These are phyloP conservation scores for Rhinocladiella similis DNA, from an alignment of 2,329 filamentous ascomycete genomes.

Conservation along the genomic window DNA sequence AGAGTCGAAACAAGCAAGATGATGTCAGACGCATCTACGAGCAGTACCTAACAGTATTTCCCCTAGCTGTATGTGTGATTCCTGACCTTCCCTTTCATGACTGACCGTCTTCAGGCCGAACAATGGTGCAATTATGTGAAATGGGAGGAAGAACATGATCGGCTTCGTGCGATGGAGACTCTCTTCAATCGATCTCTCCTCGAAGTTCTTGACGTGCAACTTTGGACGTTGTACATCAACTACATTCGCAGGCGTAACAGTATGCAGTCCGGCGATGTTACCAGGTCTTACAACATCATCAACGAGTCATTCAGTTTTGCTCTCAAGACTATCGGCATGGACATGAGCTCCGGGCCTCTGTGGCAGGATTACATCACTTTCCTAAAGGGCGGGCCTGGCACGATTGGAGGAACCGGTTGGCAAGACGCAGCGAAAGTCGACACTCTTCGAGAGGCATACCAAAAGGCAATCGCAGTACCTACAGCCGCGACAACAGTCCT, in stretches of 20 bases:
- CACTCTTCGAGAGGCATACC: conserved; percentile 84
- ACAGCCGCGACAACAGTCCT: conserved; percentile 78
- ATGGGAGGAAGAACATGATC: conserved; percentile 85
- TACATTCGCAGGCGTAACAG: conserved; percentile 93
- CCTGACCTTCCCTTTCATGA: conserved; percentile 4
- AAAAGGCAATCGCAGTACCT: conserved; percentile 83
- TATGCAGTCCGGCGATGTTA: conserved; percentile 74
- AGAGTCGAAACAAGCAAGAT: conserved; percentile 76
- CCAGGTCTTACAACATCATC: conserved; percentile 75
- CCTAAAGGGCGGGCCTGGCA: conserved; percentile 82
- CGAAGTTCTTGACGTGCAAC: conserved; percentile 74
- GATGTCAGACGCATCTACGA: conserved; percentile 79
- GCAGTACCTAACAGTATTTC: conserved; percentile 84
- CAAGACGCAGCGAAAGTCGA: conserved; percentile 99
- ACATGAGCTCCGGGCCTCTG: conserved; percentile 83
- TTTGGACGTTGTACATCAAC: conserved; percentile 93
- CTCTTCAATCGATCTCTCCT: conserved; percentile 81
- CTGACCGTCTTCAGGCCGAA: conserved; percentile 67
- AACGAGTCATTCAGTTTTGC: conserved; percentile 90
- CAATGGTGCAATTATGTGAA: conserved; percentile 87
- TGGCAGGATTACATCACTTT: conserved; percentile 97
- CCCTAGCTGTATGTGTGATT: conserved; percentile 73
- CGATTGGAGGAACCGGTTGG: conserved; percentile 82
- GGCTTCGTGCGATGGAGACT: conserved; percentile 75
- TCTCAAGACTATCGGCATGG: conserved; percentile 82